Conservation (phyloP, 768 basidiomycete species). For the Termitomyces sp. region DNA sequence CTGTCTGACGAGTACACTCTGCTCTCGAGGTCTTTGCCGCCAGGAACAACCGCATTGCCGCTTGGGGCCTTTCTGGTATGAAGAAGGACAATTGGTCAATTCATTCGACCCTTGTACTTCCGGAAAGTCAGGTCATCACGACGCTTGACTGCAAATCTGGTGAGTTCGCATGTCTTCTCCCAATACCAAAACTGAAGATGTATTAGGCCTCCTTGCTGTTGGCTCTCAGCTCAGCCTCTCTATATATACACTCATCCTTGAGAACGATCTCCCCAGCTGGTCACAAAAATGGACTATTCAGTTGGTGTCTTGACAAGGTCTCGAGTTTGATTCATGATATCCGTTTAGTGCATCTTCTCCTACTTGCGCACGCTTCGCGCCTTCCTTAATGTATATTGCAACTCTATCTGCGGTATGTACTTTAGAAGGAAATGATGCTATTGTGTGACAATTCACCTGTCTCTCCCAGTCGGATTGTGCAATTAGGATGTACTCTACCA, state of each 20-base stretch:
- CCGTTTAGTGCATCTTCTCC: constrained; percentile 40
- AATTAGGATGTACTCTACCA: constrained; percentile 66
- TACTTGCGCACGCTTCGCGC: constrained; percentile 58
- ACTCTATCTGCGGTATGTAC: constrained; percentile 50
- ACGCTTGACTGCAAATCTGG: constrained; percentile 73
- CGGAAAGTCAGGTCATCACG: constrained; percentile 47
- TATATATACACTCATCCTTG: constrained; percentile 71
- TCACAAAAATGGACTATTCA: constrained; percentile 66
- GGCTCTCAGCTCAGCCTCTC: constrained; percentile 56
- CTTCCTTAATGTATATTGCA: constrained; percentile 70
- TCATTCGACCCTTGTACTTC: constrained; percentile 73
- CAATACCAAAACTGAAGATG: constrained; percentile 18
- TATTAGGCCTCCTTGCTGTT: constrained; percentile 68
- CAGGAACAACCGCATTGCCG: constrained; percentile 60
- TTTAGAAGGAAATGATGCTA: not conserved
- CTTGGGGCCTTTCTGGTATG: constrained; percentile 71
- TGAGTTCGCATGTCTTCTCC: constrained; percentile 18
- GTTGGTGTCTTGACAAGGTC: constrained; percentile 31
- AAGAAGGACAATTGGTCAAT: constrained; percentile 66
- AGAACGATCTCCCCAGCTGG: constrained; percentile 83
- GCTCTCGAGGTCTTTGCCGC: constrained; percentile 63
- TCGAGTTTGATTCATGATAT: constrained; percentile 1
- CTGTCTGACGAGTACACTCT: constrained; percentile 6
- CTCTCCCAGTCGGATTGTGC: constrained; percentile 43
- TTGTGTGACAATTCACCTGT: not conserved